Percentiles rank a stretch among this genome's conserved stretches.
Evolutionary conservation across 169 alveolate genomes (phyloP).

Genomic region (Cryptosporidium sp.): DNA sequence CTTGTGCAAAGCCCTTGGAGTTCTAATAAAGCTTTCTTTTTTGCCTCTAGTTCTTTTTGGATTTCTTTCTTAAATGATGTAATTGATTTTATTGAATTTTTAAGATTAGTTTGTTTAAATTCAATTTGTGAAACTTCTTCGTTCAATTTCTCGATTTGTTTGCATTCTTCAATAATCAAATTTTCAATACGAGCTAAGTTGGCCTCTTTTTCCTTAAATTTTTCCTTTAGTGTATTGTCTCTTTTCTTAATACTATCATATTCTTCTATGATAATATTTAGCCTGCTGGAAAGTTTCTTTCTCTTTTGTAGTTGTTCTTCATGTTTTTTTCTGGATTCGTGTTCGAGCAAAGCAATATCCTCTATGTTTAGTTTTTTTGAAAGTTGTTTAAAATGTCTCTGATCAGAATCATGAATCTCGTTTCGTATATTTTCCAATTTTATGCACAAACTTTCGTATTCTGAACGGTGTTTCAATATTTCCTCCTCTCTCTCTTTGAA

Average conservation of each 20-base stretch:
- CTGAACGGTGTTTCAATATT: neutral
- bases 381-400: slow-evolving; percentile 36
- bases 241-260: slow-evolving; percentile 23
- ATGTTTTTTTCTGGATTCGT: slow-evolving; percentile 7
- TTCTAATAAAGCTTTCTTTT: slow-evolving; percentile 37
- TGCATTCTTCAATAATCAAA: slow-evolving; percentile 49
- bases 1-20: slow-evolving; percentile 12
- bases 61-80: slow-evolving; percentile 9
- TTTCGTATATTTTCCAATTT: slow-evolving; percentile 11
- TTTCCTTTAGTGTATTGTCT: slow-evolving; percentile 8
- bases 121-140: slow-evolving; percentile 75
- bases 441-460: neutral
- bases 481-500: slow-evolving; percentile 25
- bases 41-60: neutral
- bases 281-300: slow-evolving; percentile 29
- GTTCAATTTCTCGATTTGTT: slow-evolving; percentile 70
- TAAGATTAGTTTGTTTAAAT: slow-evolving; percentile 65
- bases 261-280: slow-evolving; percentile 49
- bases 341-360: slow-evolving; percentile 57
- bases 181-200: slow-evolving; percentile 17
- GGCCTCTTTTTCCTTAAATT: slow-evolving; percentile 3
- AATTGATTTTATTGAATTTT: slow-evolving; percentile 15
- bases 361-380: slow-evolving; percentile 52
- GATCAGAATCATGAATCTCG: slow-evolving; percentile 32
- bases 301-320: slow-evolving; percentile 69